Conservation (phyloP, 2,329 filamentous ascomycete species). For the Penicillium sp. region DNA sequence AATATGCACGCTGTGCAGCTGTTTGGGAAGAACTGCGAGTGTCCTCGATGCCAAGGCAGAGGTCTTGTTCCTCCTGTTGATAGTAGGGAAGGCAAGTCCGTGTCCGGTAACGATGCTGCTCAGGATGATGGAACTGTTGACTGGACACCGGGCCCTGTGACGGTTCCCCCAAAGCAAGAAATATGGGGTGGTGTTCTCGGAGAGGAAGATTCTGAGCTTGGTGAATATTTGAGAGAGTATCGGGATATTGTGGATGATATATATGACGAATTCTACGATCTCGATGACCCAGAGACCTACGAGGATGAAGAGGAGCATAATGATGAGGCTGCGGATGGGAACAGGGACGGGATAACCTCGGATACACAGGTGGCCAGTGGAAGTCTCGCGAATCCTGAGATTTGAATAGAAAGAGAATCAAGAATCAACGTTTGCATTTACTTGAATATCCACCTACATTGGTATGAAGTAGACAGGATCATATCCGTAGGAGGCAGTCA, state of each 20-base stretch:
- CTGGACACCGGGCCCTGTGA: neutral
- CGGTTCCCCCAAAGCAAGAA: neutral
- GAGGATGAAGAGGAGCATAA: neutral
- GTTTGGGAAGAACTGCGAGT: conserved; percentile 17
- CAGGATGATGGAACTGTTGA: neutral
- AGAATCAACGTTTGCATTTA: no score
- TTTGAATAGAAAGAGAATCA: neutral
- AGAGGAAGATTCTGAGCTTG: neutral
- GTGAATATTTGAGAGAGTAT: neutral
- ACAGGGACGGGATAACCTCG: neutral
- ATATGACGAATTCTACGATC: neutral
- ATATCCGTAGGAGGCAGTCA: no score
- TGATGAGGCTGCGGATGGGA: neutral
- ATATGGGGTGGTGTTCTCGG: neutral
- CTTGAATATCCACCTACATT: neutral
- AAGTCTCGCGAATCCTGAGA: neutral
- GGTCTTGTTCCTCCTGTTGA: neutral
- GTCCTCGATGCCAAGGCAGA: neutral
- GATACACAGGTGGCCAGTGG: neutral
- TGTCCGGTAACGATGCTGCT: neutral
- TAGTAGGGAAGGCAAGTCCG: neutral
- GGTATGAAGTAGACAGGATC: no score
- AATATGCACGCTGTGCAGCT: conserved; percentile 8
- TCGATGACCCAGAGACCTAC: neutral
- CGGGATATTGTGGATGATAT: neutral